Conservation (phyloP, 2,329 filamentous ascomycete genomes). For the Talaromyces amestolkiae region DNA sequence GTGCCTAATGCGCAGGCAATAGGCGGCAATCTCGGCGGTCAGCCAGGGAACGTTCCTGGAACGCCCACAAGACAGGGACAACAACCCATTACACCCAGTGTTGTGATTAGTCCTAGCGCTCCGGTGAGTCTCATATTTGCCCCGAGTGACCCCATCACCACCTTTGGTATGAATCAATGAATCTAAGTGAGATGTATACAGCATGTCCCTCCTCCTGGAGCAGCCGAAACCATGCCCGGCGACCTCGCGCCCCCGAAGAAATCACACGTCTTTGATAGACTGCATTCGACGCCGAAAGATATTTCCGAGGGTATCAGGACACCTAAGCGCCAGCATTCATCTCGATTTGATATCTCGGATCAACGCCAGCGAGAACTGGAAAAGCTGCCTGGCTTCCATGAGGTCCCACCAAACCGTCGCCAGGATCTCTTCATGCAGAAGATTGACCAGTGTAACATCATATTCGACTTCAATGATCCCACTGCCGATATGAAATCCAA, state of each 20-base stretch:
- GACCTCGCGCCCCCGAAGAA: conserved; percentile 96
- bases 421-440: conserved; percentile 99
- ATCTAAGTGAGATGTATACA: conserved; percentile 35
- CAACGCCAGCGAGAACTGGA: conserved; percentile 85
- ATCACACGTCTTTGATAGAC: conserved; percentile 79
- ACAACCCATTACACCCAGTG: conserved; percentile 71
- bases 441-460: conserved; percentile 99
- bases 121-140: conserved; percentile 60
- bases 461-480: conserved; percentile 99
- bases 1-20: conserved; percentile 32
- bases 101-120: conserved; percentile 91
- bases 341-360: conserved; percentile 94
- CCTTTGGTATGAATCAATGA: neutral
- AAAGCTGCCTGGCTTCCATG: conserved; percentile 95
- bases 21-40: conserved; percentile 30
- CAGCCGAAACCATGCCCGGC: conserved; percentile 95
- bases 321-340: conserved; percentile 94
- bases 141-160: no score
- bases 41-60: conserved; percentile 47
- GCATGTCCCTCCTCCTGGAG: conserved; percentile 90
- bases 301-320: conserved; percentile 93
- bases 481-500: conserved; percentile 99
- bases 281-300: conserved; percentile 93
- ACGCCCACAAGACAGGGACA: conserved; percentile 63
- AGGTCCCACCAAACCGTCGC: conserved; percentile 88